Conservation (phyloP, 352 stramenopile species). For the Pythium phragmitis region DNA sequence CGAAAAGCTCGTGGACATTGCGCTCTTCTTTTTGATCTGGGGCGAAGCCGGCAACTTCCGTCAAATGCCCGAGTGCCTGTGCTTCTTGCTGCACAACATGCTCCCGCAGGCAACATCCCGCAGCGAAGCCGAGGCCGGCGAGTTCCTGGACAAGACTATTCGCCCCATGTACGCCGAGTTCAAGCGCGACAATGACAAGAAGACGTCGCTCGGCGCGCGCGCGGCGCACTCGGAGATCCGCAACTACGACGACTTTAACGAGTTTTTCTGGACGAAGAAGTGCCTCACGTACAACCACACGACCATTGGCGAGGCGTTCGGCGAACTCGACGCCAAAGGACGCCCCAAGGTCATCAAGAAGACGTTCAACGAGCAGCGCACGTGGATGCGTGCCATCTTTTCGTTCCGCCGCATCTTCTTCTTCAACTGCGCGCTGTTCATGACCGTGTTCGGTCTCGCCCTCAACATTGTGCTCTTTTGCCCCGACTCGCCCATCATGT, state of each 20-base stretch:
- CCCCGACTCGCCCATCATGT: conserved; percentile 75
- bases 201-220: conserved; percentile 73
- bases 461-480: conserved; percentile 81
- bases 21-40: conserved; percentile 86
- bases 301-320: conserved; percentile 70
- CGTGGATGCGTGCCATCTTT: conserved; percentile 70
- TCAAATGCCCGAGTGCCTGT: conserved; percentile 75
- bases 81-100: conserved; percentile 80
- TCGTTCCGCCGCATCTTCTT: conserved; percentile 85
- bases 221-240: conserved; percentile 74
- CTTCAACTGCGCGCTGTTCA: conserved; percentile 76
- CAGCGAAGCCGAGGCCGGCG: conserved; percentile 56
- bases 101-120: conserved; percentile 64
- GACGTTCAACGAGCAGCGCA: conserved; percentile 79
- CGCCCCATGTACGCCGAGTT: conserved; percentile 80
- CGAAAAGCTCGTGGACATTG: conserved; percentile 75
- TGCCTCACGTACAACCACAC: conserved; percentile 75
- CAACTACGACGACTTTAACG: conserved; percentile 90
- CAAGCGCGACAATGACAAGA: conserved; percentile 89
- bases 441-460: conserved; percentile 59
- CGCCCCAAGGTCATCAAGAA: conserved; percentile 82
- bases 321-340: conserved; percentile 78
- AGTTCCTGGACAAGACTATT: conserved; percentile 76
- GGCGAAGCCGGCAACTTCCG: conserved; percentile 86
- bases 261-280: conserved; percentile 89